These are phyloP conservation scores for Raffaelea ambrosiae DNA, from an alignment of 2,329 filamentous ascomycete species.

Conservation along the genomic window DNA sequence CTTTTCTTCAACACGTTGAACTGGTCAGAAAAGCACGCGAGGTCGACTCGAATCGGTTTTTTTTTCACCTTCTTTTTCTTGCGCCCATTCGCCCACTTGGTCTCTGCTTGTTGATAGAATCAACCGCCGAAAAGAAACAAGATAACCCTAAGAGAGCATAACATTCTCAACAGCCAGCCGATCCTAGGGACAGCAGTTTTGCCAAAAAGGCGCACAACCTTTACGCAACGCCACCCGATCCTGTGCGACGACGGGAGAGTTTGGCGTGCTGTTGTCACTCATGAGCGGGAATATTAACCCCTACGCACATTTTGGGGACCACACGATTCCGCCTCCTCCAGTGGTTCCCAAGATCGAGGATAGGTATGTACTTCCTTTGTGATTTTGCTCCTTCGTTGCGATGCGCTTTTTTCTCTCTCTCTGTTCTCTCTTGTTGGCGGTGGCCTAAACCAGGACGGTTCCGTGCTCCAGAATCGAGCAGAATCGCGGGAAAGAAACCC, in stretches of 20 bases:
- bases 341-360: constrained; percentile 9
- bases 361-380: constrained; percentile 3
- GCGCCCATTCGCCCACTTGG: too few species aligned
- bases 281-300: constrained; percentile 12
- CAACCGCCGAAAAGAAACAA: too few species aligned
- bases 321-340: constrained; percentile 8
- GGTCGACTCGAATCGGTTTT: too few species aligned
- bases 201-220: too few species aligned
- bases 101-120: too few species aligned
- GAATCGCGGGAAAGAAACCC: neutral
- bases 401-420: neutral
- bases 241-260: constrained; percentile 2
- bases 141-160: too few species aligned
- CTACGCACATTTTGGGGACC: constrained; percentile 11
- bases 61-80: too few species aligned
- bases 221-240: neutral
- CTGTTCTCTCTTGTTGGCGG: neutral
- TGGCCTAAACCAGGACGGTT: neutral
- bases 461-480: neutral
- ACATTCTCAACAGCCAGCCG: too few species aligned
- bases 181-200: neutral
- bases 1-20: too few species aligned
- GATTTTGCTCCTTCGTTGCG: neutral
- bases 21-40: too few species aligned
- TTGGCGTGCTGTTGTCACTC: constrained; percentile 5